A percentile compares a stretch with the other conserved stretches of the same genome.
Conservation (phyloP, 768 basidiomycete species). For the Collybia mongolica region DNA sequence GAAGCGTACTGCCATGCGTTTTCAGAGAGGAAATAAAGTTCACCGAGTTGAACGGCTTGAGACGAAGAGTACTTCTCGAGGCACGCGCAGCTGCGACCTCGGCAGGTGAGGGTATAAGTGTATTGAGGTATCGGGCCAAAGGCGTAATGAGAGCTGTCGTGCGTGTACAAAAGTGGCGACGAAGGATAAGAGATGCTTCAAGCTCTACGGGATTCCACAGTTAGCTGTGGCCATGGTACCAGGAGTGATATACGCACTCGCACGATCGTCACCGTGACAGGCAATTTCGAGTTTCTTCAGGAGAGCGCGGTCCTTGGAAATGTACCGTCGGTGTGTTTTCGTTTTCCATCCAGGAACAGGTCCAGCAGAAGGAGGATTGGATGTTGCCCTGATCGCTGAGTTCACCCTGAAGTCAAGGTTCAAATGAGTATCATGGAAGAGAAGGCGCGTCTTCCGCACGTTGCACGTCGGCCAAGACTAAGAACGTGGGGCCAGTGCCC, state of each 20-base stretch:
- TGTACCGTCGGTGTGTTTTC: conserved; percentile 76
- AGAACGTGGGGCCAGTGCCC: conserved; percentile 85
- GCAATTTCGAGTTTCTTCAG: conserved; percentile 74
- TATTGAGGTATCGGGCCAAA: conserved; percentile 87
- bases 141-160: conserved; percentile 88
- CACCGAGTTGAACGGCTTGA: conserved; percentile 68
- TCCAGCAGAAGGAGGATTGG: conserved; percentile 36
- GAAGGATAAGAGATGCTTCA: conserved; percentile 62
- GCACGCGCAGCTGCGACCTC: conserved; percentile 41
- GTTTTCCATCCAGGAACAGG: conserved; percentile 76
- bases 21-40: conserved; percentile 77
- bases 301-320: conserved; percentile 78
- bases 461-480: conserved; percentile 54
- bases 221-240: conserved; percentile 4
- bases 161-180: conserved; percentile 81
- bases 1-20: conserved; percentile 64
- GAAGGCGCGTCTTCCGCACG: conserved; percentile 30
- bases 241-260: conserved; percentile 41
- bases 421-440: background rate
- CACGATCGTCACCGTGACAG: conserved; percentile 41
- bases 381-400: conserved; percentile 19
- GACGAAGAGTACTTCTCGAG: conserved; percentile 32
- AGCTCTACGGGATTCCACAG: conserved; percentile 38
- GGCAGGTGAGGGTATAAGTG: conserved; percentile 73
- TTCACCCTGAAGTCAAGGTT: background rate